Conservation (phyloP, 2,329 filamentous ascomycete species). For the Claviceps spartinae region DNA sequence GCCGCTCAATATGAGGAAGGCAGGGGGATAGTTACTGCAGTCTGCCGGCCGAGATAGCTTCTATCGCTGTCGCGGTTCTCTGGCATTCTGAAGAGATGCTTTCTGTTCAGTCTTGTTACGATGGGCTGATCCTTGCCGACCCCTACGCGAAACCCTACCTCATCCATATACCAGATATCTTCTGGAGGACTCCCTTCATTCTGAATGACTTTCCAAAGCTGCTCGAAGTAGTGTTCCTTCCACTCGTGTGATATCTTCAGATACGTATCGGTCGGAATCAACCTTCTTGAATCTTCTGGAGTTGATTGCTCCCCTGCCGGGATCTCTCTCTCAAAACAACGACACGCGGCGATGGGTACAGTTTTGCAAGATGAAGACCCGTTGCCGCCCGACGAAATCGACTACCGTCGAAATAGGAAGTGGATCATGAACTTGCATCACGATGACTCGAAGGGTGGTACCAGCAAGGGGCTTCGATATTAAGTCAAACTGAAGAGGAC, state of each 20-base stretch:
- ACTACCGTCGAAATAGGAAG: no score
- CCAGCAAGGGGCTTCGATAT: no score
- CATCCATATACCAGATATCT: not conserved
- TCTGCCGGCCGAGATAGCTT: not conserved
- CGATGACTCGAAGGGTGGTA: no score
- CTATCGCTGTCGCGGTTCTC: not conserved
- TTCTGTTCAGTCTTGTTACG: not conserved
- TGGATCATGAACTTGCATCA: no score
- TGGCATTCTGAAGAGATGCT: not conserved
- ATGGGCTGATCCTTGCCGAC: not conserved
- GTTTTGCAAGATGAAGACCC: no score
- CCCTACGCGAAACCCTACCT: not conserved
- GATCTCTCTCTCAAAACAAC: no score
- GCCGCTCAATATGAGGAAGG: not conserved
- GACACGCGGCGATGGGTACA: no score
- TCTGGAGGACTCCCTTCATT: not conserved
- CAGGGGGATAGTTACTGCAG: not conserved
- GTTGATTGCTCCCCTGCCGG: not conserved
- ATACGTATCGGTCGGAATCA: not conserved
- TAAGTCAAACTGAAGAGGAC: no score
- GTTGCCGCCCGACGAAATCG: no score
- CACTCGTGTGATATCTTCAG: not conserved
- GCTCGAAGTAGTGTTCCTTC: not conserved
- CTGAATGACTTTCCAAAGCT: not conserved
- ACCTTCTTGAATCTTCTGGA: not conserved